Base-by-base conservation (phyloP, 139 green algal species). In the Ettlia oleoabundans region DNA sequence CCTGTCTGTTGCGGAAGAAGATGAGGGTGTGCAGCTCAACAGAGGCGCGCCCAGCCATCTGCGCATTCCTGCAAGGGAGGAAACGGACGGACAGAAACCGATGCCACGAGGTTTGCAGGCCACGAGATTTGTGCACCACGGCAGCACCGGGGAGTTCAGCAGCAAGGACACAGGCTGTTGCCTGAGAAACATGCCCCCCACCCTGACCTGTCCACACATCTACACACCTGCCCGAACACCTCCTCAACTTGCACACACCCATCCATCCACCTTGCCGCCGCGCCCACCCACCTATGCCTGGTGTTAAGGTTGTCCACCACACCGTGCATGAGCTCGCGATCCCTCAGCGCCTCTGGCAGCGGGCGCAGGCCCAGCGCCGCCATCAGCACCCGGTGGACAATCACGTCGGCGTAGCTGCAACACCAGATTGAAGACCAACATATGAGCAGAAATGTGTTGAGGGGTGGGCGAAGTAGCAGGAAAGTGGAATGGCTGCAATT, bases 11-110 rank as follows among this genome's bases (percentile, higher is more conserved):
- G n/a, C 66, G 52, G 74, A 99, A 99, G 90, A 97, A 99, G 55
- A 99, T 96, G 66, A 99, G 90, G 0, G 97, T 99, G 92, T 98
- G 94, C 71, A 99, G 95, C 90, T 99, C 94, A 41, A 96, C 94
- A 32, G 85, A 95, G 0, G 94, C 95, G 6, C 97, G 86, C 8
- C 95, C 96, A 5, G 97, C 97, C 89, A 98, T 90, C 89, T 98
- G 96, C 1, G 95, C 94, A 78, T 98, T 98, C 69, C 88, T 81
- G 75, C 40, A 18, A 10, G 4, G 41, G 41, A n/a, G 55, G 18
- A 65, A n/a, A n/a, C 55, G 55, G 55, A 5, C 18, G 55, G 18
- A 15, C 18, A 65, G 55, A 15, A 28, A 65, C 18, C 24, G 58
- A 21, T 67, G 58, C 15, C 58, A 32, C n/a, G n/a, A n/a, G n/a